Conservation (phyloP, 164 flowering plant genomes). For the Houttuynia cordata region DNA sequence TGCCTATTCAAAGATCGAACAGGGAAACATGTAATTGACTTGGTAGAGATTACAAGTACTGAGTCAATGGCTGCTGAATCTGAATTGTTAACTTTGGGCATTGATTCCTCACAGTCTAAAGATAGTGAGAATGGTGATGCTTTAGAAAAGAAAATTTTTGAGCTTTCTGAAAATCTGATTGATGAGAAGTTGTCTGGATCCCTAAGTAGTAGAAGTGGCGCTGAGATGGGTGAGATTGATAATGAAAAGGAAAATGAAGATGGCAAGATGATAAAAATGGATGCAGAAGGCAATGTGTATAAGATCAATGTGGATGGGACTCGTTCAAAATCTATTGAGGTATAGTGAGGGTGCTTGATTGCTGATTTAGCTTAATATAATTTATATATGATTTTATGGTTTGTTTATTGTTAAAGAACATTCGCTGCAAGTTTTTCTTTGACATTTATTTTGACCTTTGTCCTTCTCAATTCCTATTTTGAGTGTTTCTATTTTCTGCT, state of each 20-base stretch:
- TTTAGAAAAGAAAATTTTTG: background rate
- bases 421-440: background rate
- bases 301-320: conserved; percentile 11
- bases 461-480: background rate
- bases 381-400: no score
- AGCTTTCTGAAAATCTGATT: background rate
- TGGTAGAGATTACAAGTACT: background rate
- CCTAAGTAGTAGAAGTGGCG: background rate
- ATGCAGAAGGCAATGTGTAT: conserved; percentile 6
- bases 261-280: conserved; percentile 4
- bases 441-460: background rate
- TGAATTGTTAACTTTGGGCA: background rate
- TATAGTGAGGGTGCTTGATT: conserved; percentile 5
- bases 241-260: background rate
- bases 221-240: background rate
- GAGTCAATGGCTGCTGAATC: background rate
- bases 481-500: no score
- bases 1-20: background rate
- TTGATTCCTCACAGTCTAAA: background rate
- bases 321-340: conserved; percentile 32
- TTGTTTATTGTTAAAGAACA: background rate
- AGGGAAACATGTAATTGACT: background rate
- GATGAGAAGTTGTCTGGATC: background rate
- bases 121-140: background rate
- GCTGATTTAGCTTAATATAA: no score